Evolutionary conservation across 2,329 filamentous ascomycete species (phyloP).

Genomic region (Trichophaea hybrida): DNA sequence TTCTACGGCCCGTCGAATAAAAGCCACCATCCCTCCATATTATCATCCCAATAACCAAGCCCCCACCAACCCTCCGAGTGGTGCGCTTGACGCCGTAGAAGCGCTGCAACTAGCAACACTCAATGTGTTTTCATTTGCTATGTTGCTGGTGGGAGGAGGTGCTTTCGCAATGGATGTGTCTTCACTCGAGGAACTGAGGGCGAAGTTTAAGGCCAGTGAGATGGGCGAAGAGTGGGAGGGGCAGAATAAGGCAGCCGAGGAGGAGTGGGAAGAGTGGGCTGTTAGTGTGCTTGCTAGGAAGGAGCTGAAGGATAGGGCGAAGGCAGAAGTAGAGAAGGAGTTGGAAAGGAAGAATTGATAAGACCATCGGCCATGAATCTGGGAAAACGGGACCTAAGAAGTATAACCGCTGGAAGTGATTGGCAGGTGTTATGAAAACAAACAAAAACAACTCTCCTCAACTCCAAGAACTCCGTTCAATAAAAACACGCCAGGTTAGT

Average conservation of each 20-base stretch:
- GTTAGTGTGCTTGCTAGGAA: slow-evolving; percentile 45
- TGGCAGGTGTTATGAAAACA: too few relatives aligned
- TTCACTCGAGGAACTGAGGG: slow-evolving; percentile 49
- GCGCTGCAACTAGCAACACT: slow-evolving; percentile 76
- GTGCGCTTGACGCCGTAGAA: slow-evolving; percentile 60
- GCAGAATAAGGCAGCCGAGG: slow-evolving; percentile 36
- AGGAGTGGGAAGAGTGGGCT: slow-evolving; percentile 49
- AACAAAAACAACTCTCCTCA: too few relatives aligned
- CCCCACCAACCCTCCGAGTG: slow-evolving; percentile 42
- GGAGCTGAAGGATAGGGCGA: slow-evolving; percentile 34
- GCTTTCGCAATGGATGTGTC: slow-evolving; percentile 68
- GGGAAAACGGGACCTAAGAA: too few relatives aligned
- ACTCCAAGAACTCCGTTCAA: too few relatives aligned
- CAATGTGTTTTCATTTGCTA: slow-evolving; percentile 61
- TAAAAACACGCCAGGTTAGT: too few relatives aligned
- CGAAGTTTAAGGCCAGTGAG: slow-evolving; percentile 35
- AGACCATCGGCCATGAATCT: too few relatives aligned
- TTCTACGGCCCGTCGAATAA: slow-evolving; percentile 46
- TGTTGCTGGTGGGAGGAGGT: slow-evolving; percentile 59
- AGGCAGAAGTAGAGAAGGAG: slow-evolving; percentile 14
- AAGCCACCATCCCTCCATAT: slow-evolving; percentile 49
- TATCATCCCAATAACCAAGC: slow-evolving; percentile 49
- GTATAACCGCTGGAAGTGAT: too few relatives aligned
- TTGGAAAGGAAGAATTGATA: slow-evolving; percentile 14
- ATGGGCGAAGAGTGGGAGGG: slow-evolving; percentile 23